Evolutionary conservation across 1,284 basidiomycete genomes (phyloP), one percentile per base, ranked within the genome.

Genomic region (Cronartium ribicola): DNA sequence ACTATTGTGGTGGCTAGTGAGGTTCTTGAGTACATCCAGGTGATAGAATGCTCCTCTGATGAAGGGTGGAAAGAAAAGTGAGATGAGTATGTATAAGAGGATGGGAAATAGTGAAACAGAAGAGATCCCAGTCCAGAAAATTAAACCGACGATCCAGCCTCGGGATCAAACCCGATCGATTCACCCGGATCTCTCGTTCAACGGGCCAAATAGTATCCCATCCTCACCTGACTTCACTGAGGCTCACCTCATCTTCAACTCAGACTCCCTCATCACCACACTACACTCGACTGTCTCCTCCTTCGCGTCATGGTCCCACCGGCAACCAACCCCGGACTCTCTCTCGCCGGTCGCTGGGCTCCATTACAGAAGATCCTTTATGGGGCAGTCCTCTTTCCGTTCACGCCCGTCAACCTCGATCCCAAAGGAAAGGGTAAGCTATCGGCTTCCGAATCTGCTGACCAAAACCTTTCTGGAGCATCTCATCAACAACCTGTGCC

Each of bases 301-400:
- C 37, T 22, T 22, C 57, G 13, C 20, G 20, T 14, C 57, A 14
- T 13, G 13, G 20, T 11, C 57, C 20, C 57, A 22, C 57, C 20
- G 13, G 10, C 20, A 13, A 11, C 37, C 13, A 69, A 29, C 6
- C 44, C 40, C 29, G 20, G 22, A 36, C 57, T 73, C 39, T 74
- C 72, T 17, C 51, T 46, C 64, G 44, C 72, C 8, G 72, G 72
- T 6, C 41, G 65, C 41, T 74, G 72, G 72, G 22, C 62, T 29
- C 65, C 72, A 37, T 60, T 74, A 5, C 72, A 57, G 37, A 74
- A 74, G 59, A 61, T 67, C 29, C 72, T 74, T 41, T 63, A 67
- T 39, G 72, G 65, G 13, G 63, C 72, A 11, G 66, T 51, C 59
- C 60, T 74, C 37, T 63, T 46, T 60, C 72, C 72, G 8, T 74